Conservation (phyloP, 305 asterid genomes). For the Solanum hybrid region DNA sequence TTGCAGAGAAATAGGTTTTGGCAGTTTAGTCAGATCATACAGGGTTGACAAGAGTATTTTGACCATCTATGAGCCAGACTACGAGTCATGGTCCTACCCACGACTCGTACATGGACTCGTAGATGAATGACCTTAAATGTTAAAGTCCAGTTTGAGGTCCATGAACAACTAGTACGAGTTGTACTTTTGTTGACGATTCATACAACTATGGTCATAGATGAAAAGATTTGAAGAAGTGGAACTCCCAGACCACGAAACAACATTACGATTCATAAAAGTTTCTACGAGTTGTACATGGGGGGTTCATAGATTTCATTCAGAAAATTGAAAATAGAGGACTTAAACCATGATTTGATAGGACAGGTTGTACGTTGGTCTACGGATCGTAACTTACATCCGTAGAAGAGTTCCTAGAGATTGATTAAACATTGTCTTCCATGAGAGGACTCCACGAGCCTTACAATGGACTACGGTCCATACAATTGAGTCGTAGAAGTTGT, state of each 20-base stretch:
- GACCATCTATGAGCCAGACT: too few species aligned
- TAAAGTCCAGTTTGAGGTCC: not conserved
- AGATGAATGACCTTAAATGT: not conserved
- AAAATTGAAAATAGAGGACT: not conserved
- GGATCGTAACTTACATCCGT: too few species aligned
- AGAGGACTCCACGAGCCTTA: not conserved
- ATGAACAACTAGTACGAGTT: not conserved
- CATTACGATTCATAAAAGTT: not conserved
- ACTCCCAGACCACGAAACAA: not conserved
- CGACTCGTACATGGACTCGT: not conserved
- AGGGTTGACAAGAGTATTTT: not conserved
- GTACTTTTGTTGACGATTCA: not conserved
- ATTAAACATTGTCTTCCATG: too few species aligned
- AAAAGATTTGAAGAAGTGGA: not conserved
- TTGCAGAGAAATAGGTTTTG: not conserved
- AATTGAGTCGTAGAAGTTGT: not conserved
- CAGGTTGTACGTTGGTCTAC: not conserved
- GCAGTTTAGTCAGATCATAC: not conserved
- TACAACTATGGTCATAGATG: not conserved
- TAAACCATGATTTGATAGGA: not conserved
- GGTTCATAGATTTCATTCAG: not conserved
- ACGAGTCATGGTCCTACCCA: not conserved
- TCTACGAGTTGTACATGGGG: not conserved
- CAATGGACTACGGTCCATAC: not conserved
- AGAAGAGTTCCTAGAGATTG: not conserved